Percentiles rank a stretch among this genome's conserved stretches.
Evolutionary conservation across 306 rosid genomes (phyloP).

Genomic region (Trifolium repens): DNA sequence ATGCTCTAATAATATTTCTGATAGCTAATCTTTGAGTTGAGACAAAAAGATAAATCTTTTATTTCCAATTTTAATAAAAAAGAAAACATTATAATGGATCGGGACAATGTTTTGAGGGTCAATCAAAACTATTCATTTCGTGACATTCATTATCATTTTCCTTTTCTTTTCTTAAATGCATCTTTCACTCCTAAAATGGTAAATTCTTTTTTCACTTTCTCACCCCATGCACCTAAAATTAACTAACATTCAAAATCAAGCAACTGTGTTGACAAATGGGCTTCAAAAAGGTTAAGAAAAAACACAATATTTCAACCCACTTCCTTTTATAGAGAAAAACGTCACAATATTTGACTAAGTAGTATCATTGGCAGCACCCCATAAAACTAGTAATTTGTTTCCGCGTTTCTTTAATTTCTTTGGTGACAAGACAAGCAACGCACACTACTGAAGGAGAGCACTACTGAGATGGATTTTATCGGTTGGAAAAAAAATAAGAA

Average conservation of each 20-base stretch:
- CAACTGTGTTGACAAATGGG: not conserved
- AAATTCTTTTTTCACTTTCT: not conserved
- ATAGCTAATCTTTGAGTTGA: too few relatives aligned
- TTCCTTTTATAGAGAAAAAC: conserved; percentile 4
- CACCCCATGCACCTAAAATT: not conserved
- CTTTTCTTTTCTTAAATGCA: not conserved
- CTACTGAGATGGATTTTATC: too few relatives aligned
- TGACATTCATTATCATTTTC: too few relatives aligned
- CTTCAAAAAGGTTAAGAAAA: not conserved
- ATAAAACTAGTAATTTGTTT: not conserved
- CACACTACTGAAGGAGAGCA: not conserved
- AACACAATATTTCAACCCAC: not conserved
- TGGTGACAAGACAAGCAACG: not conserved
- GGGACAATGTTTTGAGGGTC: too few relatives aligned
- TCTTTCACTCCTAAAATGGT: not conserved
- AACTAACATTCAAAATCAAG: not conserved
- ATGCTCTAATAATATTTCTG: too few relatives aligned
- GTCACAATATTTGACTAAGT: conserved; percentile 34
- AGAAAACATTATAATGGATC: too few relatives aligned
- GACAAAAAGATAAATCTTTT: too few relatives aligned
- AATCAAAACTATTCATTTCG: too few relatives aligned
- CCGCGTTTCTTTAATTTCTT: conserved; percentile 17
- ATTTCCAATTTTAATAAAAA: too few relatives aligned
- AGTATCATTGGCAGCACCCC: not conserved
- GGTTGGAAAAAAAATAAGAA: too few relatives aligned